Evolutionary conservation across 352 stramenopile genomes (phyloP).

Genomic region (Phytophthora hibernalis): DNA sequence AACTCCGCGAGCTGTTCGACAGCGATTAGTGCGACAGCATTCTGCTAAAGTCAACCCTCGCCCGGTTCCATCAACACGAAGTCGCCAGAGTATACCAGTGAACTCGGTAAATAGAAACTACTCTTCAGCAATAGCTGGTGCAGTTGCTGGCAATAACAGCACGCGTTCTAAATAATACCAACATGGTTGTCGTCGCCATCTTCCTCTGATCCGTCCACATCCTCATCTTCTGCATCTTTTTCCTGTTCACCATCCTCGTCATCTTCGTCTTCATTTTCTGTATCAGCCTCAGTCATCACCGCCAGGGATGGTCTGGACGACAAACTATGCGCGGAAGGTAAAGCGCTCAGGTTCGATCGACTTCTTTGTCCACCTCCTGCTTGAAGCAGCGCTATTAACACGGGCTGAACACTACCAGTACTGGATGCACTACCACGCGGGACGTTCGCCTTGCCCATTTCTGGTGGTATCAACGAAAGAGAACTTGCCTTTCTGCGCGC

Average conservation of each 20-base stretch:
- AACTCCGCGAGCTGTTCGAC: conserved; percentile 34
- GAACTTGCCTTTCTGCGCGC: conserved; percentile 23
- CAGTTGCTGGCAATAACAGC: neutral
- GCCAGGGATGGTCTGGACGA: conserved; percentile 9
- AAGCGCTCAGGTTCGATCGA: conserved; percentile 6
- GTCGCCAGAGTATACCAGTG: conserved; percentile 3
- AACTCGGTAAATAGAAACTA: conserved; percentile 3
- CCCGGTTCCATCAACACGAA: neutral
- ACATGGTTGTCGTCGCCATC: neutral
- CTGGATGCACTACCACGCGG: neutral
- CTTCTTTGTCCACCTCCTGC: neutral
- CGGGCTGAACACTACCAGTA: neutral
- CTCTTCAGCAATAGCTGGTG: neutral
- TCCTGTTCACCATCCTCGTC: conserved; percentile 14
- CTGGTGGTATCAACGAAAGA: conserved; percentile 13
- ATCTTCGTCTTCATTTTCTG: conserved; percentile 25
- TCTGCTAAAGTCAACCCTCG: conserved; percentile 16
- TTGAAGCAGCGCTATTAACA: neutral
- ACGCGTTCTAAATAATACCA: neutral
- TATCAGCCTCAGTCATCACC: conserved; percentile 25
- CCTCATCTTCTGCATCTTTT: neutral
- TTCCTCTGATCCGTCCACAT: conserved; percentile 7
- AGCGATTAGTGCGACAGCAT: conserved; percentile 25
- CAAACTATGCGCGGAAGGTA: conserved; percentile 10
- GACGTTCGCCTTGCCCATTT: conserved; percentile 13